Conservation (phyloP, 75 land plant species). For the Gnetum montanum region DNA sequence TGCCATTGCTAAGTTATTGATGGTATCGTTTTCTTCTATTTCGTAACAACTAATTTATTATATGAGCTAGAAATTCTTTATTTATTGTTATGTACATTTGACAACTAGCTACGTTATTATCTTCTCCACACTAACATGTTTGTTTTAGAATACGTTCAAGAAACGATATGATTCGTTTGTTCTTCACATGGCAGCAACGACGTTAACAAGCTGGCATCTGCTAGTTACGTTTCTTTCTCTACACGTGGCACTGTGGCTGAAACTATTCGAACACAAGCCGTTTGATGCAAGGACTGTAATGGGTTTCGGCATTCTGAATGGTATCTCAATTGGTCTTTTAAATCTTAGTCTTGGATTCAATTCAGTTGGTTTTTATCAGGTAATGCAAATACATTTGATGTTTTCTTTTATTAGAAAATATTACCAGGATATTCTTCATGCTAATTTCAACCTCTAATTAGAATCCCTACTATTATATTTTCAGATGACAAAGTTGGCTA, state of each 20-base stretch:
- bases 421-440: too few relatives aligned
- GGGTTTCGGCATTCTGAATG: constrained; percentile 80
- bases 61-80: too few relatives aligned
- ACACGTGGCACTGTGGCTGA: constrained; percentile 64
- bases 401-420: too few relatives aligned
- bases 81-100: too few relatives aligned
- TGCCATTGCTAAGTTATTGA: too few relatives aligned
- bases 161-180: background rate
- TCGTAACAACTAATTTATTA: too few relatives aligned
- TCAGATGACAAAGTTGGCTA: constrained; percentile 97
- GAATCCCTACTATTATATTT: too few relatives aligned
- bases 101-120: too few relatives aligned
- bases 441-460: too few relatives aligned
- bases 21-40: too few relatives aligned
- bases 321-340: constrained; percentile 69
- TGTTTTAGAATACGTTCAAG: too few relatives aligned
- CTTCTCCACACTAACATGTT: too few relatives aligned
- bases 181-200: constrained; percentile 44
- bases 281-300: constrained; percentile 62
- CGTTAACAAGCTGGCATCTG: constrained; percentile 84
- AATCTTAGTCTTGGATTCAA: constrained; percentile 82
- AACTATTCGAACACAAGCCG: constrained; percentile 81
- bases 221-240: constrained; percentile 74
- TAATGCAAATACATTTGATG: constrained; percentile 9
- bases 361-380: constrained; percentile 97